Evolutionary conservation across 352 stramenopile genomes (phyloP).

Genomic region (Stramenopiles sp.): DNA sequence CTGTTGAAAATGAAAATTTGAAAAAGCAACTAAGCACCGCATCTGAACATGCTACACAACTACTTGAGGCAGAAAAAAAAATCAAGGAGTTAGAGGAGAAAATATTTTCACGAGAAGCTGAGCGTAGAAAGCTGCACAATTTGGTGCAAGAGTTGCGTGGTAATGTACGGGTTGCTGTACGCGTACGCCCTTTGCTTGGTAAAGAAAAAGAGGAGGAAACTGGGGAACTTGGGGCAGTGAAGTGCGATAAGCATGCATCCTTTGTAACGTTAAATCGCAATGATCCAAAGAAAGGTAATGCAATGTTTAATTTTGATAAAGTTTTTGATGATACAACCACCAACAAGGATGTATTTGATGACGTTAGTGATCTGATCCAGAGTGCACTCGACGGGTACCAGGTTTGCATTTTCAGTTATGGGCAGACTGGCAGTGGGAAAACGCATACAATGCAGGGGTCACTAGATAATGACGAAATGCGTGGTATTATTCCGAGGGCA

Average conservation of each 20-base stretch:
- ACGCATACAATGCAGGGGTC: conserved; percentile 75
- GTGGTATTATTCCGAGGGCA: conserved; percentile 25
- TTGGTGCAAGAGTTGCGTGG: conserved; percentile 95
- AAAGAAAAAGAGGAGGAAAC: not conserved
- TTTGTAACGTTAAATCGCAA: not conserved
- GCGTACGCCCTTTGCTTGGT: conserved; percentile 63
- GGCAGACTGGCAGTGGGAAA: conserved; percentile 88
- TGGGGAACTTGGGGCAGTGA: not conserved
- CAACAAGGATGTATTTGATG: conserved; percentile 24
- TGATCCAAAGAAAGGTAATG: conserved; percentile 1
- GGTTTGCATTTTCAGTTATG: conserved; percentile 95
- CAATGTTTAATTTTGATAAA: conserved; percentile 1
- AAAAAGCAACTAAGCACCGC: conserved; percentile 7
- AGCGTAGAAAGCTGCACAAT: conserved; percentile 88
- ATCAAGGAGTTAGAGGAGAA: conserved; percentile 11
- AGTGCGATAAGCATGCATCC: not conserved
- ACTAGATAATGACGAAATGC: not conserved
- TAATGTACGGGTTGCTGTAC: conserved; percentile 93
- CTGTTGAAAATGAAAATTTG: conserved; percentile 4
- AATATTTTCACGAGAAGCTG: not conserved
- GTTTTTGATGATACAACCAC: conserved; percentile 10
- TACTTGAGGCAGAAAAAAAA: conserved; percentile 1
- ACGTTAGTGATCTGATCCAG: conserved; percentile 62
- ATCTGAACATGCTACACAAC: not conserved
- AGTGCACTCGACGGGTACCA: conserved; percentile 92